Percentiles rank a stretch among this genome's conserved stretches.
phyloP scores from a whole-genome alignment of 2,329 filamentous ascomycete species.

The Trichoderma lentiforme region DNA sequence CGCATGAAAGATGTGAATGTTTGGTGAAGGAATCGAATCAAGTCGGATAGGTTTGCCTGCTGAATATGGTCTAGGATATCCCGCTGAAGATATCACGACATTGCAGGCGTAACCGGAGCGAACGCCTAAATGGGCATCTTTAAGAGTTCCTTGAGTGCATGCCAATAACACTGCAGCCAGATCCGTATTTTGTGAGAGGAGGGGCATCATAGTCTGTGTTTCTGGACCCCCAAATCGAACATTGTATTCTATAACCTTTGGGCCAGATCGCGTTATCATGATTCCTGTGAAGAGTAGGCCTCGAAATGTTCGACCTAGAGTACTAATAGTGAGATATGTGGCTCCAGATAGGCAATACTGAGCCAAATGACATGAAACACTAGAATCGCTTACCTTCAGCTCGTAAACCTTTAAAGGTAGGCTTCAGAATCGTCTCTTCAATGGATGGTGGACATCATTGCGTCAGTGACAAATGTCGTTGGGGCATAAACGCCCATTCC shows the following conservation, averaged over 20 bases:
- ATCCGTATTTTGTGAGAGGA: neutral
- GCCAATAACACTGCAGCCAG: neutral
- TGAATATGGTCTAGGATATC: neutral
- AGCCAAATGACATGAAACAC: neutral
- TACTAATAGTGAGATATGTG: too few species aligned
- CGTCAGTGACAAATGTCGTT: neutral
- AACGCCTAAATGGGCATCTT: neutral
- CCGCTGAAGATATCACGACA: neutral
- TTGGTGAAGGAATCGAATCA: neutral
- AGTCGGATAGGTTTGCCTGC: neutral
- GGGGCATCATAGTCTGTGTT: neutral
- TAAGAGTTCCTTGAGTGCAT: neutral
- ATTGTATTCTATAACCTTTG: neutral
- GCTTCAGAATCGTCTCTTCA: neutral
- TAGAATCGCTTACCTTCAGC: neutral
- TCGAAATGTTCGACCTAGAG: neutral
- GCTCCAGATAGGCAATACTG: neutral
- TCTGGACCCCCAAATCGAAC: neutral
- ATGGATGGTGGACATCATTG: neutral
- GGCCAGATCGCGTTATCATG: neutral
- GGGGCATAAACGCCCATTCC: neutral
- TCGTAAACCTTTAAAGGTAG: neutral
- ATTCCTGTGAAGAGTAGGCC: neutral
- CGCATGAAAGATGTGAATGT: neutral
- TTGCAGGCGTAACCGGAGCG: neutral